phyloP scores from a whole-genome alignment of 305 asterid genomes.

The Solanum hybrid region DNA sequence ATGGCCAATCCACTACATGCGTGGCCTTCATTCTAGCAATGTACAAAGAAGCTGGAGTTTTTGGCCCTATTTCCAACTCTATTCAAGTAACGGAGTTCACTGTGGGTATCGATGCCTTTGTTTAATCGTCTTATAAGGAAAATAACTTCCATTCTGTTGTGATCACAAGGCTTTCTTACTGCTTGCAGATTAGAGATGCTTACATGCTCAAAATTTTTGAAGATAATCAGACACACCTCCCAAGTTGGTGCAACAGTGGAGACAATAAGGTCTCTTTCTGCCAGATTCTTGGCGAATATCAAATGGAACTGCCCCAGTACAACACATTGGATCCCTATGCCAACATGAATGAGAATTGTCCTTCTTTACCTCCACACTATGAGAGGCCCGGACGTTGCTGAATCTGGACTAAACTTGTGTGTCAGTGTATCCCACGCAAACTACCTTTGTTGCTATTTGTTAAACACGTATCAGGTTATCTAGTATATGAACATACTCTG shows the following conservation, averaged over 20 bases:
- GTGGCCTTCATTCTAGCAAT: constrained; percentile 91
- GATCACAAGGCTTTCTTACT: not conserved
- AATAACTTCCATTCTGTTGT: not conserved
- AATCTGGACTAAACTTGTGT: not conserved
- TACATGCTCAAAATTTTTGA: constrained; percentile 88
- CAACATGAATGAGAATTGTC: constrained; percentile 96
- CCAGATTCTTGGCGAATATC: constrained; percentile 87
- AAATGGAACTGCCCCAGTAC: constrained; percentile 81
- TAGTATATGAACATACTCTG: not conserved
- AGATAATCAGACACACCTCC: constrained; percentile 61
- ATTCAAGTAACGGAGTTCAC: constrained; percentile 97
- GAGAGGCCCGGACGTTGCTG: constrained; percentile 71
- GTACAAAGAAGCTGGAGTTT: constrained; percentile 94
- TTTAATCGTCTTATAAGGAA: not conserved
- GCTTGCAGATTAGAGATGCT: constrained; percentile 76
- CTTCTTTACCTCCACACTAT: constrained; percentile 81
- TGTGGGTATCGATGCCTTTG: constrained; percentile 31
- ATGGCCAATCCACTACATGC: constrained; percentile 94
- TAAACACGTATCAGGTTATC: not conserved
- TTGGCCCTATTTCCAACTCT: constrained; percentile 63
- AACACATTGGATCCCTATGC: constrained; percentile 79
- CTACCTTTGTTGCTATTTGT: not conserved
- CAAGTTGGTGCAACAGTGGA: constrained; percentile 75
- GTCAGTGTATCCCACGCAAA: not conserved
- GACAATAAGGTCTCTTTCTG: constrained; percentile 64